Conservation (phyloP, 441 rosid genomes). For the Pelargonium myrrhifolium region DNA sequence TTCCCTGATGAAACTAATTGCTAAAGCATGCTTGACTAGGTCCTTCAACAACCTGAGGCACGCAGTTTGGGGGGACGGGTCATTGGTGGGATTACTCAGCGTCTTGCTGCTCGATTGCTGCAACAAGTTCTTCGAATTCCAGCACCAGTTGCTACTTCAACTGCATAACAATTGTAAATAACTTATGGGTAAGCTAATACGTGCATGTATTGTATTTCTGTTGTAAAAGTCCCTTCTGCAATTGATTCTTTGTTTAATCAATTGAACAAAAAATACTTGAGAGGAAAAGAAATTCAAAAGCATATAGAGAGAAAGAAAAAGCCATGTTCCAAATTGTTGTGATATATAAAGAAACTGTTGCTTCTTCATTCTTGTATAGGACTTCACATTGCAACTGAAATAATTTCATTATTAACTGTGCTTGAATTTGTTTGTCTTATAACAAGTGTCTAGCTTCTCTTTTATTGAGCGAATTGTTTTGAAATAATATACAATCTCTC, state of each 20-base stretch:
- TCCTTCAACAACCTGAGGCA: constrained; percentile 82
- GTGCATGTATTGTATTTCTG: neutral
- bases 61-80: constrained; percentile 66
- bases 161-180: constrained; percentile 20
- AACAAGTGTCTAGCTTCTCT: too few relatives aligned
- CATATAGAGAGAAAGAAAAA: constrained; percentile 2
- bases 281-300: neutral
- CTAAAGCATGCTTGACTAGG: constrained; percentile 35
- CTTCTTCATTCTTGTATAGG: neutral
- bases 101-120: constrained; percentile 79
- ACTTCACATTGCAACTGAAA: too few relatives aligned
- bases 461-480: too few relatives aligned
- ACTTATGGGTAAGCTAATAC: constrained; percentile 13
- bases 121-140: constrained; percentile 72
- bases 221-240: constrained; percentile 1
- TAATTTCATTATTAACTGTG: too few relatives aligned
- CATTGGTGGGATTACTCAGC: constrained; percentile 70
- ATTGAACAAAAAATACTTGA: constrained; percentile 9
- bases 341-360: neutral
- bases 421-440: too few relatives aligned
- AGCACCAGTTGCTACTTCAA: constrained; percentile 36
- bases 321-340: neutral
- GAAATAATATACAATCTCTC: too few relatives aligned
- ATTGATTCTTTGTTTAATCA: constrained; percentile 20
- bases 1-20: constrained; percentile 7